phyloP scores from a whole-genome alignment of 108 stramenopile genomes.

The Schizochytrium sp. region DNA sequence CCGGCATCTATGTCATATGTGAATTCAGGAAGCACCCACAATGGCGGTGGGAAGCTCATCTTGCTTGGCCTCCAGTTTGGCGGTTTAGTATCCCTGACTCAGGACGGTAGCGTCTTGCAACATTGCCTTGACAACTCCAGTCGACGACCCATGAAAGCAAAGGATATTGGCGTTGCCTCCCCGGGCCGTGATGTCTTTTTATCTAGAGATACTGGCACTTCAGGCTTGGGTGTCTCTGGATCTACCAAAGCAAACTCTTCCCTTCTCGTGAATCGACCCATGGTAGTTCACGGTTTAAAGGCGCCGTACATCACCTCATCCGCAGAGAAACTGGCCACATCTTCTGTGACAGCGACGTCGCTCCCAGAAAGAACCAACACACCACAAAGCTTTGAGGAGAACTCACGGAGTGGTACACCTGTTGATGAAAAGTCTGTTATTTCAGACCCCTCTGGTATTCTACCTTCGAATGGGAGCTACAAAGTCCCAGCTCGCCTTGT shows the following conservation, averaged over 20 bases:
- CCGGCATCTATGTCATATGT: slow-evolving; percentile 25
- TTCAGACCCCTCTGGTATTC: not conserved
- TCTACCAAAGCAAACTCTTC: too few species aligned
- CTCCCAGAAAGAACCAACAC: too few species aligned
- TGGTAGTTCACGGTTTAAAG: too few species aligned
- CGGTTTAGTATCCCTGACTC: not conserved
- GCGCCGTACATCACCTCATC: too few species aligned
- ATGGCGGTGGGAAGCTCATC: not conserved
- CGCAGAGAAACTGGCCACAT: too few species aligned
- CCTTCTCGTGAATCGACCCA: too few species aligned
- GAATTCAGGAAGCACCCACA: not conserved
- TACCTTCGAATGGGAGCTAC: not conserved
- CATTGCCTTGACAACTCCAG: not conserved
- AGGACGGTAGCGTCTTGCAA: not conserved
- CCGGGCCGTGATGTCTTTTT: not conserved
- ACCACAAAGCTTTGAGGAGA: too few species aligned
- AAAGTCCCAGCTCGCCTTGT: not conserved
- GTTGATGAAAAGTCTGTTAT: not conserved
- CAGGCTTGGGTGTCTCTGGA: not conserved
- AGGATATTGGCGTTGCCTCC: not conserved
- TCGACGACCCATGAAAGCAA: too few species aligned
- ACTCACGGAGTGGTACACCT: too few species aligned
- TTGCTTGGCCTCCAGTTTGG: slow-evolving; percentile 20
- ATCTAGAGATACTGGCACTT: not conserved
- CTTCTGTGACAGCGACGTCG: too few species aligned